Percentiles rank a stretch among this genome's conserved stretches.
Evolutionary conservation across 352 stramenopile species (phyloP).

Genomic region (Phytophthora rubi): DNA sequence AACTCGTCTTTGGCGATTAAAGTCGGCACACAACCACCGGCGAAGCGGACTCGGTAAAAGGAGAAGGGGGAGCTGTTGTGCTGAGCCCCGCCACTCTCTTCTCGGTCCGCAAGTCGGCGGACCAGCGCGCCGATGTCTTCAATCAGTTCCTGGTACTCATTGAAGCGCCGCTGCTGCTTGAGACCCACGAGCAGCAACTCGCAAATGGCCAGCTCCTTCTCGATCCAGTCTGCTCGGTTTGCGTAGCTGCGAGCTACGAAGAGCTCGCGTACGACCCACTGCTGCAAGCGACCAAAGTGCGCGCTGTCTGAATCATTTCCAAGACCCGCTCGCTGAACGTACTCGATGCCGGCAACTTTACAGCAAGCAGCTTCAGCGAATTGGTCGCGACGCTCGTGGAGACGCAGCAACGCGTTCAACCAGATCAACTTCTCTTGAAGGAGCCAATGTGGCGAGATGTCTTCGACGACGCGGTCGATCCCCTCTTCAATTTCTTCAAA

Average conservation of each 20-base stretch:
- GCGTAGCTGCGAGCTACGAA: slow-evolving; percentile 46
- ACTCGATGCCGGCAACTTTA: slow-evolving; percentile 57
- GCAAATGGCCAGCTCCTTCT: slow-evolving; percentile 61
- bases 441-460: slow-evolving; percentile 66
- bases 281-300: slow-evolving; percentile 20
- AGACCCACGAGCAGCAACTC: slow-evolving; percentile 53
- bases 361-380: slow-evolving; percentile 72
- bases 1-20: slow-evolving; percentile 56
- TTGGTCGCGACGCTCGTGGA: slow-evolving; percentile 49
- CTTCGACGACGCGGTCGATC: slow-evolving; percentile 47
- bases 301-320: slow-evolving; percentile 4
- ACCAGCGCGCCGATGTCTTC: slow-evolving; percentile 45
- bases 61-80: slow-evolving; percentile 31
- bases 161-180: slow-evolving; percentile 39
- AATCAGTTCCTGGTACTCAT: slow-evolving; percentile 62
- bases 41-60: slow-evolving; percentile 67
- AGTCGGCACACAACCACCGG: slow-evolving; percentile 57
- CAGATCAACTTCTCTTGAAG: slow-evolving; percentile 65
- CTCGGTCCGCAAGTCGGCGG: slow-evolving; percentile 35
- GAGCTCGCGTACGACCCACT: slow-evolving; percentile 55
- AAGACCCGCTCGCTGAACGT: slow-evolving; percentile 22
- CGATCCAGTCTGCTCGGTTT: slow-evolving; percentile 52
- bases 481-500: slow-evolving; percentile 77
- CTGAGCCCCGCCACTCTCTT: slow-evolving; percentile 21
- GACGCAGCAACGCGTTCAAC: slow-evolving; percentile 62